A percentile compares a stretch with the other conserved stretches of the same genome.
Evolutionary conservation across 805 yeast species (phyloP).

Genomic region (Hanseniaspora singularis): DNA sequence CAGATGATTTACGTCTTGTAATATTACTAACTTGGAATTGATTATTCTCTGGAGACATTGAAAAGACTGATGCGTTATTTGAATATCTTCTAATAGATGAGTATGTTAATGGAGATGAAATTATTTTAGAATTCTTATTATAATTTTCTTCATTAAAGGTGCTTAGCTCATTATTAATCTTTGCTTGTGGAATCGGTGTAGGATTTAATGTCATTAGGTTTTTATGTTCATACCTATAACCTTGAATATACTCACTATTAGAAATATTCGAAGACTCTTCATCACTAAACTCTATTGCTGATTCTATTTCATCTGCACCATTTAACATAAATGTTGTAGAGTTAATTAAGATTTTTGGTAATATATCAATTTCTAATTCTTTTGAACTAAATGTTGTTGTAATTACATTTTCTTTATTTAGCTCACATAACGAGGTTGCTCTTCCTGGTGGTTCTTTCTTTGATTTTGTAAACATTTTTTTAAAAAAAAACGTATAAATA

Average conservation of each 20-base stretch:
- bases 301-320: not conserved
- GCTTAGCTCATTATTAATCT: no score
- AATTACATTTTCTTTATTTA: slow-evolving; percentile 4
- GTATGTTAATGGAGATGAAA: not conserved
- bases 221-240: slow-evolving; percentile 12
- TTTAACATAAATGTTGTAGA: slow-evolving; percentile 4
- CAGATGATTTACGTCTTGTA: slow-evolving; percentile 11
- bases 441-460: not conserved
- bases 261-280: not conserved
- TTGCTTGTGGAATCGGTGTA: slow-evolving; percentile 6
- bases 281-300: slow-evolving; percentile 11
- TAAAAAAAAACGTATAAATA: not conserved
- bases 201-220: slow-evolving; percentile 9
- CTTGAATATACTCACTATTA: slow-evolving; percentile 7
- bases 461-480: slow-evolving; percentile 1
- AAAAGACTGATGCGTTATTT: slow-evolving; percentile 5
- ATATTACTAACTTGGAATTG: not conserved
- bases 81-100: slow-evolving; percentile 4
- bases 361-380: not conserved
- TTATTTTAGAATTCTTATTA: no score
- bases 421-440: not conserved
- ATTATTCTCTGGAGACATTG: slow-evolving; percentile 11
- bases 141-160: no score
- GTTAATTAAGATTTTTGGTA: slow-evolving; percentile 3
- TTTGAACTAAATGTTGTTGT: not conserved